Evolutionary conservation across 306 rosid genomes (phyloP), one percentile per base, ranked within the genome.

Genomic region (Parietaria judaica): DNA sequence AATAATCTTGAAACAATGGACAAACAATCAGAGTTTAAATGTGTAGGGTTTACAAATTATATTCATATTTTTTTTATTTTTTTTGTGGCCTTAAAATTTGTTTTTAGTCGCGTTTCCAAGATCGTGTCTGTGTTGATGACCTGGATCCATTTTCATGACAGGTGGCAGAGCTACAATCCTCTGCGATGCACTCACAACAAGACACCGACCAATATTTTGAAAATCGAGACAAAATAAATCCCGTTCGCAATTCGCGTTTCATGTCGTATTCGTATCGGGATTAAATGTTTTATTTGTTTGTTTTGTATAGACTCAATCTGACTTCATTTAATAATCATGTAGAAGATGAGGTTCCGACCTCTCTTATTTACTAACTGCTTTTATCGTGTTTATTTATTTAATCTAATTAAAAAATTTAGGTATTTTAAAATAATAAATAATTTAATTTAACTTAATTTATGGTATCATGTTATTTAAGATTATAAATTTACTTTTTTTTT

Each of bases 61-160:
- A 12, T 13, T 1, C 4, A 4, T 12, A 23, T 34, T 34, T 35
- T 3, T 56, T 12, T 34, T 56, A n/a, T n/a, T n/a, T n/a, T n/a
- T n/a, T n/a, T n/a, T n/a, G n/a, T n/a, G n/a, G 36, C 11, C 36
- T 56, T 56, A 11, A 17, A 12, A 3, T 54, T 17, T 55, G 34
- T 55, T 55, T 55, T 14, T 44, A 36, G 45, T 43, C 43, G 49
- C 35, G 34, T 11, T 41, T 35, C n/a, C 16, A 50, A 35, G 66
- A 68, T 7, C 10, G 55, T 34, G 48, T 51, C 47, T 58, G 64
- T 44, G 7, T 2, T 3, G 50, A 14, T 58, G 73, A 13, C 47
- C 61, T 55, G 68, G 59, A 64, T 64, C 58, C 48, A 54, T 63
- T 48, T 15, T 12, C 35, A 11, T 13, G 35, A 8, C 34, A 43